Evolutionary conservation across 331 rosid genomes (phyloP), one percentile per base, ranked within the genome.

Genomic region (Phaseolus coccineus): DNA sequence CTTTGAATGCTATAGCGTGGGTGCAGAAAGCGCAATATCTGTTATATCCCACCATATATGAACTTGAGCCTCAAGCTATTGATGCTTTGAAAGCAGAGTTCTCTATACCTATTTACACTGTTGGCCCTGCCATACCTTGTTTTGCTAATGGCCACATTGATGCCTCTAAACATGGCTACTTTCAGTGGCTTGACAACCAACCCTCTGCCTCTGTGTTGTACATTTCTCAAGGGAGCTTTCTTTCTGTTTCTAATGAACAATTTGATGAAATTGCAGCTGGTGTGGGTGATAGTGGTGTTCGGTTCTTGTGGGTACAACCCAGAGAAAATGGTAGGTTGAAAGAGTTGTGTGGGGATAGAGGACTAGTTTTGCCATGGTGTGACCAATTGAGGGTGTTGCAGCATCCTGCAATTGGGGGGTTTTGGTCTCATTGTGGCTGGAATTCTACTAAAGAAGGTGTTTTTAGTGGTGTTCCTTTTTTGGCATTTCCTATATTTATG

Each of bases 361-460:
- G 90, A 3, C 22, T 84, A 3, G 74, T 83, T 1, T 70, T 87
- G 50, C 24, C 64, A 4, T 89, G 93, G 88, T 89, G 93, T 74
- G 89, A 89, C 48, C 93, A 89, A 28, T 74, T 87, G 83, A 81
- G 69, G 50, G 88, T 89, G 22, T 69, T 89, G 69, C 77, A 76
- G 3, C 91, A 89, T 42, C 39, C 77, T 69, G 70, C 87, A 5
- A 11, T 85, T 48, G 89, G 91, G 0, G 91, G 87, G 0, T 89
- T 87, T 73, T 83, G 85, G 93, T 71, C 84, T 3, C 93, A 89
- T n/a, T 87, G 91, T 59, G 89, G 93, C 0, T 88, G 90, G 88
- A 86, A 77, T 80, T 88, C 88, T 2, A 79, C 85, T 2, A 33
- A 42, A 8, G 91, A 87, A 68, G 85, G 87, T 31, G n/a, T 66